A percentile compares a stretch with the other conserved stretches of the same genome.
These are phyloP conservation scores for Bullera alba DNA, from an alignment of 768 basidiomycete genomes.

Conservation along the genomic window DNA sequence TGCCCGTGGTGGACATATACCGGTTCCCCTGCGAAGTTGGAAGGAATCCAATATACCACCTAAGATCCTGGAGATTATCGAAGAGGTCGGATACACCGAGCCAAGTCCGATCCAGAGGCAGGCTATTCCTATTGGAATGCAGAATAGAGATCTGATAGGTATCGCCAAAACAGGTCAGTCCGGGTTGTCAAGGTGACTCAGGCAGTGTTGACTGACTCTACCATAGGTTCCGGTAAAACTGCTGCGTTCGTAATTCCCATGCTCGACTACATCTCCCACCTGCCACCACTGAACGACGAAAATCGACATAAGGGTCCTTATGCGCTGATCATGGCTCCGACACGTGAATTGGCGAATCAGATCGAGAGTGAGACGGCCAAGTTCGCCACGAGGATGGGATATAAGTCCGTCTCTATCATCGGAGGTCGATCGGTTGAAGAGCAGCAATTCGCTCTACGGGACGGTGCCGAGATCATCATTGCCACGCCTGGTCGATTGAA, in stretches of 20 bases:
- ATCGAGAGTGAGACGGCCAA: slow-evolving; percentile 88
- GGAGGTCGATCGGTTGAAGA: slow-evolving; percentile 96
- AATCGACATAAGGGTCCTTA: slow-evolving; percentile 91
- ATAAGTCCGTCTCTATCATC: slow-evolving; percentile 92
- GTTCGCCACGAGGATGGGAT: slow-evolving; percentile 84
- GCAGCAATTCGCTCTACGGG: slow-evolving; percentile 94
- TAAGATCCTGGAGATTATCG: slow-evolving; percentile 72
- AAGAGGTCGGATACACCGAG: slow-evolving; percentile 89
- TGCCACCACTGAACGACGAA: slow-evolving; percentile 82
- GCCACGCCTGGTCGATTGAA: slow-evolving; percentile 97
- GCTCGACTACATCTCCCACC: slow-evolving; percentile 82
- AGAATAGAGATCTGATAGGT: slow-evolving; percentile 94
- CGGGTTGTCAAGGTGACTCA: background rate
- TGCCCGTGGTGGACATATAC: slow-evolving; percentile 88
- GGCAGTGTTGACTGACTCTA: background rate
- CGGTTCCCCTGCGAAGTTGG: slow-evolving; percentile 90
- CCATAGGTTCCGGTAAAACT: slow-evolving; percentile 90
- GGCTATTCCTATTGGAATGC: slow-evolving; percentile 96
- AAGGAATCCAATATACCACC: slow-evolving; percentile 74
- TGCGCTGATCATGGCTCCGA: slow-evolving; percentile 86
- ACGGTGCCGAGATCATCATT: slow-evolving; percentile 97
- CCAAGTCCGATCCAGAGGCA: slow-evolving; percentile 96
- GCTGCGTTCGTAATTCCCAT: slow-evolving; percentile 98
- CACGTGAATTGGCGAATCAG: slow-evolving; percentile 97
- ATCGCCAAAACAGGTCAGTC: slow-evolving; percentile 90